Conservation (phyloP, 306 rosid genomes). For the Crataegus laevigata region DNA sequence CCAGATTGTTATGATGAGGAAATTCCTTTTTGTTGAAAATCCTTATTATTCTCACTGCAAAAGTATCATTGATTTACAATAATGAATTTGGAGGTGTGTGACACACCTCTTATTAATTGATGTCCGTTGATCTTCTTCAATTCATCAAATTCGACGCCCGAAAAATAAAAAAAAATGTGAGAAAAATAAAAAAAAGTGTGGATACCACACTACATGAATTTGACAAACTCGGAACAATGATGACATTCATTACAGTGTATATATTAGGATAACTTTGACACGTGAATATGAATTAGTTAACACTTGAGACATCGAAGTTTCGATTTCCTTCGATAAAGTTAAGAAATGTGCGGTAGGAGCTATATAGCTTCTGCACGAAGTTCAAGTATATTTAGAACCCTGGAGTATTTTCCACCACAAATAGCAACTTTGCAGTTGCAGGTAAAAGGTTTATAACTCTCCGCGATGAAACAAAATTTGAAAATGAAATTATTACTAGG, state of each 20-base stretch:
- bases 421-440: neutral
- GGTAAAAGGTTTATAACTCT: neutral
- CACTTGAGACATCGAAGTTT: conserved; percentile 28
- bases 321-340: conserved; percentile 21
- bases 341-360: neutral
- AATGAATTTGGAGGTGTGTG: too few relatives aligned
- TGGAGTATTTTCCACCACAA: conserved; percentile 23
- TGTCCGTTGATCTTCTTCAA: too few relatives aligned
- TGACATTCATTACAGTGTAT: conserved; percentile 14
- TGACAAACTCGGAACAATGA: conserved; percentile 16
- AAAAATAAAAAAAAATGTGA: too few relatives aligned
- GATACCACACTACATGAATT: too few relatives aligned
- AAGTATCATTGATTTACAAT: neutral
- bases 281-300: conserved; percentile 15
- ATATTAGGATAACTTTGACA: conserved; percentile 10
- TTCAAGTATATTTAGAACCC: conserved; percentile 28
- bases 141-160: too few relatives aligned
- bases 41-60: neutral
- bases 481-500: conserved; percentile 20
- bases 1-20: neutral
- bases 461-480: conserved; percentile 20
- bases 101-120: too few relatives aligned
- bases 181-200: too few relatives aligned
- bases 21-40: neutral
- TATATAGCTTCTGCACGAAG: conserved; percentile 4